Evolutionary conservation across 352 stramenopile genomes (phyloP).

Genomic region (Pythium volutum): DNA sequence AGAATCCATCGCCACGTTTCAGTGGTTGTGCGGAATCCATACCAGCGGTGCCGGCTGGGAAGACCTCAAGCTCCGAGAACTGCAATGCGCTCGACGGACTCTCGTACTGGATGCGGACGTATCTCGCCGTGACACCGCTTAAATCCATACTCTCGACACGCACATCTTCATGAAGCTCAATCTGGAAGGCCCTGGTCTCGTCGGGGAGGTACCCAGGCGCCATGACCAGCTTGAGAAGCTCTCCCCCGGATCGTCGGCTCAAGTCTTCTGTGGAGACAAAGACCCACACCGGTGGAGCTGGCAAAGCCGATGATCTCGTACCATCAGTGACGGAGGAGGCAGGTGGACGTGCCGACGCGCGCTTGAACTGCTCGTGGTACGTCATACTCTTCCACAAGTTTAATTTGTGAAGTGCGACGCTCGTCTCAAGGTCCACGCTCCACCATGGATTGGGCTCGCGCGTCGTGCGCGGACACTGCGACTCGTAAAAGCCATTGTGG

Average conservation of each 20-base stretch:
- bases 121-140: conserved; percentile 31
- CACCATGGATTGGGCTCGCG: conserved; percentile 64
- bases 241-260: not conserved
- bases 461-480: conserved; percentile 55
- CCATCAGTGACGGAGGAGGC: conserved; percentile 27
- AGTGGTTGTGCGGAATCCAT: not conserved
- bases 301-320: conserved; percentile 26
- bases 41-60: conserved; percentile 14
- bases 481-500: conserved; percentile 68
- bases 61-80: conserved; percentile 68
- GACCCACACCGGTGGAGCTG: conserved; percentile 42
- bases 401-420: conserved; percentile 34
- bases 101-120: conserved; percentile 60
- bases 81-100: conserved; percentile 37
- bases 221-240: conserved; percentile 7
- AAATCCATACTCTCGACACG: conserved; percentile 27
- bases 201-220: conserved; percentile 14
- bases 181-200: conserved; percentile 5
- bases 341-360: conserved; percentile 37
- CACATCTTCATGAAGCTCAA: conserved; percentile 17
- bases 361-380: conserved; percentile 61
- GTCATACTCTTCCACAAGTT: conserved; percentile 72
- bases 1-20: conserved; percentile 52
- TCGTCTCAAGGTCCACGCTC: conserved; percentile 58
- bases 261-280: conserved; percentile 49